A percentile compares a stretch with the other conserved stretches of the same genome.
These are phyloP conservation scores for Rosellinia necatrix DNA, from an alignment of 2,329 filamentous ascomycete genomes.

Conservation along the genomic window DNA sequence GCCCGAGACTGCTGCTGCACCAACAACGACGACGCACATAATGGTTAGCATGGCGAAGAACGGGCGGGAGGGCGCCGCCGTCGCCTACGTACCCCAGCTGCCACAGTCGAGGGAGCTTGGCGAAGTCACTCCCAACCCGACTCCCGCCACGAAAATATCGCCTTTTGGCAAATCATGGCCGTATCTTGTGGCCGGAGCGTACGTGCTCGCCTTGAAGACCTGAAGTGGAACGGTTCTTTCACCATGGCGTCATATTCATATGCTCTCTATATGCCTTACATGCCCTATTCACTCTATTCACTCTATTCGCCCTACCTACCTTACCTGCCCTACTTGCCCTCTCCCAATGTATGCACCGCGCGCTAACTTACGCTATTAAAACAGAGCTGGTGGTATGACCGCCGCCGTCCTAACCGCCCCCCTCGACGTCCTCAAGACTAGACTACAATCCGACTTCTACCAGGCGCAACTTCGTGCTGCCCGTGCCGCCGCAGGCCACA, in stretches of 20 bases:
- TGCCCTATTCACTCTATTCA: too few relatives aligned
- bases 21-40: constrained; percentile 23
- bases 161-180: constrained; percentile 81
- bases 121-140: constrained; percentile 56
- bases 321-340: not conserved
- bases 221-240: not conserved
- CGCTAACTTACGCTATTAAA: constrained; percentile 25
- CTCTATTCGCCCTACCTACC: not conserved
- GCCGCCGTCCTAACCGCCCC: constrained; percentile 91
- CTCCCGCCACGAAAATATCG: constrained; percentile 47
- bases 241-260: too few relatives aligned
- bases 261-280: too few relatives aligned
- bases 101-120: constrained; percentile 67
- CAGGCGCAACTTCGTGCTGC: constrained; percentile 77
- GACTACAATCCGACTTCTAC: constrained; percentile 93
- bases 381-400: constrained; percentile 85
- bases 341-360: constrained; percentile 6
- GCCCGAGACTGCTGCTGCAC: too few relatives aligned
- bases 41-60: constrained; percentile 31
- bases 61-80: constrained; percentile 25
- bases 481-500: constrained; percentile 62
- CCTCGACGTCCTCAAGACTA: constrained; percentile 91
- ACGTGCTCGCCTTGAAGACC: constrained; percentile 42
- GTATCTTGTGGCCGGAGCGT: constrained; percentile 91
- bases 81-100: constrained; percentile 37